phyloP scores from a whole-genome alignment of 371 early-diverging fungal genomes.

The Choanephora cucurbitarum region DNA sequence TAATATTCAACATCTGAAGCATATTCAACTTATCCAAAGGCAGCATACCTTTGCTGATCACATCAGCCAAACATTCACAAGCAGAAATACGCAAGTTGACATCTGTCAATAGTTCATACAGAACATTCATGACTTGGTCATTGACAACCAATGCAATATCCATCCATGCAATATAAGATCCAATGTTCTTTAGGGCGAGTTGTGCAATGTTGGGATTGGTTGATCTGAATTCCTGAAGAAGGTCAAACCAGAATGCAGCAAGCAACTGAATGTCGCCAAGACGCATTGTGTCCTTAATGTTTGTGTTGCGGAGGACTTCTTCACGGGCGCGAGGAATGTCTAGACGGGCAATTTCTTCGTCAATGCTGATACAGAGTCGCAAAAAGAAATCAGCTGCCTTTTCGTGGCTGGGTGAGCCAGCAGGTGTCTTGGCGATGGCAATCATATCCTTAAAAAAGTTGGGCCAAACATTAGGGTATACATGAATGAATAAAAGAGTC shows the following conservation, averaged over 20 bases:
- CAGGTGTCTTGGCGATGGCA: constrained; percentile 56
- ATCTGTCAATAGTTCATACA: constrained; percentile 72
- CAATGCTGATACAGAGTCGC: constrained; percentile 78
- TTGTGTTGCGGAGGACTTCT: constrained; percentile 74
- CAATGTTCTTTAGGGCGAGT: constrained; percentile 65
- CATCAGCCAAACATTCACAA: constrained; percentile 79
- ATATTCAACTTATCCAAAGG: constrained; percentile 85
- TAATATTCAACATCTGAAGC: constrained; percentile 76
- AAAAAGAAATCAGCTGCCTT: constrained; percentile 80
- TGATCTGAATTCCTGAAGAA: constrained; percentile 57
- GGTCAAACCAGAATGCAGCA: constrained; percentile 79
- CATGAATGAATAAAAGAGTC: constrained; percentile 79
- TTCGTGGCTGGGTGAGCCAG: constrained; percentile 47
- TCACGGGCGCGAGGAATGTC: constrained; percentile 73
- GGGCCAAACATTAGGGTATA: constrained; percentile 87
- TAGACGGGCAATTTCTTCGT: constrained; percentile 89
- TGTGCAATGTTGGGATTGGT: constrained; percentile 61
- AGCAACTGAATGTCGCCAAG: constrained; percentile 77
- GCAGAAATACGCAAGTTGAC: constrained; percentile 70
- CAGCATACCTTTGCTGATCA: constrained; percentile 92
- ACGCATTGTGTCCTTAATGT: constrained; percentile 93
- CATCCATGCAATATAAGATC: constrained; percentile 85
- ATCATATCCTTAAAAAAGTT: constrained; percentile 88
- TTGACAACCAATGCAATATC: constrained; percentile 90
- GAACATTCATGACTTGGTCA: constrained; percentile 74